These are phyloP conservation scores for Auriculariales sp. DNA, from an alignment of 768 basidiomycete species.

Conservation along the genomic window DNA sequence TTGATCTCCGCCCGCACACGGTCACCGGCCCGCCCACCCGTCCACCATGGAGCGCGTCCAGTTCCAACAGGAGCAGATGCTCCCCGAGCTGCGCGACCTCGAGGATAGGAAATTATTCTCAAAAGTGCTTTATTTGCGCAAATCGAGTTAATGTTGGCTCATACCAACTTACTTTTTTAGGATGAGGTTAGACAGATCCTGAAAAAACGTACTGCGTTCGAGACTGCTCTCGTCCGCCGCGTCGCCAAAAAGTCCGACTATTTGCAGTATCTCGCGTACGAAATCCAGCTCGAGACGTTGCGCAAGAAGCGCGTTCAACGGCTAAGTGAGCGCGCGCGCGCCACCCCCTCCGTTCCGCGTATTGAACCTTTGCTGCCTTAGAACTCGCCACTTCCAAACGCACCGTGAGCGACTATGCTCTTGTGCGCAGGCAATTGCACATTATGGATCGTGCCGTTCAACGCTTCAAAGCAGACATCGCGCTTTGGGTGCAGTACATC, in stretches of 20 bases:
- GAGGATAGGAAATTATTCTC: conserved; percentile 77
- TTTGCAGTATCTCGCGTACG: conserved; percentile 82
- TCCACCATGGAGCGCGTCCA: conserved; percentile 79
- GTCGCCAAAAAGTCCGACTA: conserved; percentile 79
- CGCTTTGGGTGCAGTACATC: conserved; percentile 81
- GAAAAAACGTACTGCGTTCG: conserved; percentile 69
- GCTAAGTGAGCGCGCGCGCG: conserved; percentile 35
- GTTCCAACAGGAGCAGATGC: conserved; percentile 92
- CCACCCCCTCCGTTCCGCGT: neutral
- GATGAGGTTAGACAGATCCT: conserved; percentile 74
- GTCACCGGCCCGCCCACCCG: neutral
- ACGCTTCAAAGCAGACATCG: conserved; percentile 79
- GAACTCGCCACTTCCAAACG: conserved; percentile 24
- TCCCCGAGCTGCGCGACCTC: conserved; percentile 88
- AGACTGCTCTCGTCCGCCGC: conserved; percentile 70
- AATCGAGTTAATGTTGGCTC: conserved; percentile 1
- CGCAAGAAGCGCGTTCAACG: conserved; percentile 60
- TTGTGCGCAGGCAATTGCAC: conserved; percentile 72
- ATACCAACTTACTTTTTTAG: conserved; percentile 23
- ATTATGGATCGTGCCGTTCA: conserved; percentile 83
- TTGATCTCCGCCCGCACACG: conserved; percentile 2
- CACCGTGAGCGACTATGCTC: conserved; percentile 51
- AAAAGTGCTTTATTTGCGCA: conserved; percentile 29
- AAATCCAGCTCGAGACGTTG: conserved; percentile 76
- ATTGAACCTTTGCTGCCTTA: conserved; percentile 6